Evolutionary conservation across 1,139 yeast species (phyloP), one percentile per base, ranked within the genome.

Genomic region (Blastobotrys malaysiensis): DNA sequence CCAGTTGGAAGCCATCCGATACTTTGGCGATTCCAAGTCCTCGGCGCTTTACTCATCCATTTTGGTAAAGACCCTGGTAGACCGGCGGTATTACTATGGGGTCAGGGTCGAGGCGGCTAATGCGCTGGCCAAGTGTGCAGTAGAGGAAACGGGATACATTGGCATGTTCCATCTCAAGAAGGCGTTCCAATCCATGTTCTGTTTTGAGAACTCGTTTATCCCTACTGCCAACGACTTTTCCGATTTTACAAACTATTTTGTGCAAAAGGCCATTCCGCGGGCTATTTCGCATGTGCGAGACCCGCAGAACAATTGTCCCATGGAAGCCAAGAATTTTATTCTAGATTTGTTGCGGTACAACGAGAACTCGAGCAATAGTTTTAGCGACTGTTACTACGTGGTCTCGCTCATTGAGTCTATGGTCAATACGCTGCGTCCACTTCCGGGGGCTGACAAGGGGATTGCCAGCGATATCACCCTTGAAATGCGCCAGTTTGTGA

Each of bases 21-120:
- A 81, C 69, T 91, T 89, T 69, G 84, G 84, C 7, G 79, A 76
- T 27, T 70, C 77, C n/a, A 79, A 81, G 56, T 88, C 91, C 0
- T 75, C 81, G 0, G 64, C 74, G 1, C 74, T 86, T 3, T 88
- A 90, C 66, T 89, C 96, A 9, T 84, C 96, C 0, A 80, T 88
- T 21, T 73, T 95, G 46, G 75, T 89, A 2, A 76, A 97, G 56
- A 91, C 98, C 0, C 70, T 89, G 9, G 78, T 91, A 82, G 99
- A 95, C 67, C 69, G 77, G 11, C 74, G 97, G 49, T 95, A 95
- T 68, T 93, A 83, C 64, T 90, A 88, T 69, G 98, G 98, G 2
- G 83, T 95, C 0, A 75, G 99, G 57, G 77, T 84, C 14, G 95
- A 89, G 55, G 98, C 99, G 0, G 96, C 96, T 0, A 70, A 73